These are phyloP conservation scores for Cicer judaicum DNA, from an alignment of 306 rosid genomes.

Conservation along the genomic window DNA sequence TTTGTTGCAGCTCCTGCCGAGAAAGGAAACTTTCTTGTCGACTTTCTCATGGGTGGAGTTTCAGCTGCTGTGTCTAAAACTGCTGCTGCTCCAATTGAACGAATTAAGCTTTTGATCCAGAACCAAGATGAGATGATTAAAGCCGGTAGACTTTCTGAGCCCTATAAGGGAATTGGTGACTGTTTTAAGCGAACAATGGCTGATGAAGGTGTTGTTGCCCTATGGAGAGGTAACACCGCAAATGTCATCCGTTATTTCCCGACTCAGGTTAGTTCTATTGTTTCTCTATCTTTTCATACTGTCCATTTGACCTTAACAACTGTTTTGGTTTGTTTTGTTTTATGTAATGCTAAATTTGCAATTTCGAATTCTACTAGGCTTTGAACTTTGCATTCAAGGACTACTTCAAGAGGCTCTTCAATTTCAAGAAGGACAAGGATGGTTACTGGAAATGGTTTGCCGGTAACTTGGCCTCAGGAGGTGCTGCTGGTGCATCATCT, in stretches of 20 bases:
- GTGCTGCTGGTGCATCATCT: constrained; percentile 90
- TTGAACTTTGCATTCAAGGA: constrained; percentile 90
- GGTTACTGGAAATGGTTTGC: constrained; percentile 96
- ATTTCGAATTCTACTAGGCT: constrained; percentile 56
- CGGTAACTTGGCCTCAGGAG: constrained; percentile 87
- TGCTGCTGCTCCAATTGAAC: constrained; percentile 90
- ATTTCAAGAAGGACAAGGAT: constrained; percentile 80
- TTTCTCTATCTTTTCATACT: background rate
- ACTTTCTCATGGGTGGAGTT: constrained; percentile 89
- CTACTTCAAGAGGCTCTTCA: constrained; percentile 93
- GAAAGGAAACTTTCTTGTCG: constrained; percentile 68
- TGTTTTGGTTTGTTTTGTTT: background rate
- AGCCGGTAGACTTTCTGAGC: constrained; percentile 76
- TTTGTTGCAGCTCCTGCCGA: constrained; percentile 77
- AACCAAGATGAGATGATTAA: constrained; percentile 92
- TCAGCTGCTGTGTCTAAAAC: constrained; percentile 92
- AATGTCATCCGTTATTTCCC: constrained; percentile 89
- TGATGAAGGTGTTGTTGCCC: constrained; percentile 62
- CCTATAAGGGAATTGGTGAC: constrained; percentile 91
- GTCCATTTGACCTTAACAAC: too few relatives aligned
- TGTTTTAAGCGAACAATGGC: constrained; percentile 68
- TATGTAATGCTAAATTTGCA: constrained; percentile 23
- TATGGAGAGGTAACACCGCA: constrained; percentile 93
- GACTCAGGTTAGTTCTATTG: constrained; percentile 55
- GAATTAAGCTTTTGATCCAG: constrained; percentile 82